Evolutionary conservation across 345 rosid species (phyloP).

Genomic region (Mallotus nudiflorus): DNA sequence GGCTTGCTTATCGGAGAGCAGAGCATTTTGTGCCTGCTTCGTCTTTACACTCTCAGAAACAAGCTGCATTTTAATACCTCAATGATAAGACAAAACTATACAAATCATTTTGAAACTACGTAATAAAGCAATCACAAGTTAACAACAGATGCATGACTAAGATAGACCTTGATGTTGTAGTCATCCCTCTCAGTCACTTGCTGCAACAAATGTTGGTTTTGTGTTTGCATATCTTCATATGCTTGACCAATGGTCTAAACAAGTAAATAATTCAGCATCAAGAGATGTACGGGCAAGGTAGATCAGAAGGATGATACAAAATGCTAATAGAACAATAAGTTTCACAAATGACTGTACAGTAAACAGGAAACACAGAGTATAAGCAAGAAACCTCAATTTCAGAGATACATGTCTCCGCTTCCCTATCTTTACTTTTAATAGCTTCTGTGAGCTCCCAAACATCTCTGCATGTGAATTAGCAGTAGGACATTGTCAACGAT

Average conservation of each 20-base stretch:
- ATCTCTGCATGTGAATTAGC: slow-evolving; percentile 47
- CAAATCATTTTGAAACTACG: neutral
- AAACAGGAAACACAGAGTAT: neutral
- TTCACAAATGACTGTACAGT: neutral
- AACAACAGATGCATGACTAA: slow-evolving; percentile 3
- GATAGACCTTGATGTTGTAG: slow-evolving; percentile 82
- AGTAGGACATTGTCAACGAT: neutral
- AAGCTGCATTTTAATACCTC: slow-evolving; percentile 52
- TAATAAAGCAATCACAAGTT: neutral
- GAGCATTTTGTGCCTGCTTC: slow-evolving; percentile 65
- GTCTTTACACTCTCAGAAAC: slow-evolving; percentile 97
- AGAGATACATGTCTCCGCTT: slow-evolving; percentile 83
- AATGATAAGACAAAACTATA: neutral
- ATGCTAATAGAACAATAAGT: slow-evolving; percentile 7
- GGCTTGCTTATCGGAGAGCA: slow-evolving; percentile 78
- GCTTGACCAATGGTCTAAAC: slow-evolving; percentile 92
- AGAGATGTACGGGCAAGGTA: neutral
- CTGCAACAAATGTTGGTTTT: slow-evolving; percentile 81
- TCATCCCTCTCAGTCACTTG: slow-evolving; percentile 90
- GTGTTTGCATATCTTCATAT: slow-evolving; percentile 94
- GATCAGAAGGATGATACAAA: neutral
- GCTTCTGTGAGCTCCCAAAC: slow-evolving; percentile 78
- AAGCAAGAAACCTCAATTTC: slow-evolving; percentile 73
- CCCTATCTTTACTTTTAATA: slow-evolving; percentile 72
- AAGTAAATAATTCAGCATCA: slow-evolving; percentile 9